These are phyloP conservation scores for Pochonia chlamydosporia DNA, from an alignment of 2,329 filamentous ascomycete species.

Conservation along the genomic window DNA sequence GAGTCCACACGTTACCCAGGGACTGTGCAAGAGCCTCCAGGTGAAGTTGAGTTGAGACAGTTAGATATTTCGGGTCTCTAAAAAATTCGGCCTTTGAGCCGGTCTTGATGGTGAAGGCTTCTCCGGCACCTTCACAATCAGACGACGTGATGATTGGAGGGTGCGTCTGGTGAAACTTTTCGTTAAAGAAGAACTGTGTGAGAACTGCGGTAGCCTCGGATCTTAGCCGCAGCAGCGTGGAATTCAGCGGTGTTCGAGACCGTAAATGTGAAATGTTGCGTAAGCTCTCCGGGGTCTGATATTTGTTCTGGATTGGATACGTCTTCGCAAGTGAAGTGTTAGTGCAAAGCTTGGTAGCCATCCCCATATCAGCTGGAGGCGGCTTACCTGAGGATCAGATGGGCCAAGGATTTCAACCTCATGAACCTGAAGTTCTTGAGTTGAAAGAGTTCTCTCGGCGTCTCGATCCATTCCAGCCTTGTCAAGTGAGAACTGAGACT, in stretches of 20 bases:
- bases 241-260: conserved; percentile 72
- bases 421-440: conserved; percentile 66
- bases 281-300: conserved; percentile 83
- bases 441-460: conserved; percentile 2
- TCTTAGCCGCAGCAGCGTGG: conserved; percentile 73
- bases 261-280: conserved; percentile 85
- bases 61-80: conserved; percentile 82
- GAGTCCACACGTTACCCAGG: conserved; percentile 84
- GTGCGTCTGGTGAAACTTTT: conserved; percentile 76
- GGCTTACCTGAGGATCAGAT: conserved; percentile 71
- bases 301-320: conserved; percentile 94
- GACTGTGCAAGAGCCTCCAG: conserved; percentile 87
- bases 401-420: conserved; percentile 65
- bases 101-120: conserved; percentile 73
- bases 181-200: conserved; percentile 66
- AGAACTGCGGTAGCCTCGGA: conserved; percentile 72
- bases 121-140: conserved; percentile 93
- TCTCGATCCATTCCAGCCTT: not conserved
- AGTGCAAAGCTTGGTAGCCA: conserved; percentile 3
- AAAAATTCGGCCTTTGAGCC: conserved; percentile 59
- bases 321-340: conserved; percentile 46
- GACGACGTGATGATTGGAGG: conserved; percentile 94
- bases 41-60: conserved; percentile 91
- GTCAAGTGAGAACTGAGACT: conserved; percentile 1
- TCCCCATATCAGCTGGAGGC: not conserved